Evolutionary conservation across 1,284 basidiomycete genomes (phyloP).

Genomic region (Ceratobasidium sp.): DNA sequence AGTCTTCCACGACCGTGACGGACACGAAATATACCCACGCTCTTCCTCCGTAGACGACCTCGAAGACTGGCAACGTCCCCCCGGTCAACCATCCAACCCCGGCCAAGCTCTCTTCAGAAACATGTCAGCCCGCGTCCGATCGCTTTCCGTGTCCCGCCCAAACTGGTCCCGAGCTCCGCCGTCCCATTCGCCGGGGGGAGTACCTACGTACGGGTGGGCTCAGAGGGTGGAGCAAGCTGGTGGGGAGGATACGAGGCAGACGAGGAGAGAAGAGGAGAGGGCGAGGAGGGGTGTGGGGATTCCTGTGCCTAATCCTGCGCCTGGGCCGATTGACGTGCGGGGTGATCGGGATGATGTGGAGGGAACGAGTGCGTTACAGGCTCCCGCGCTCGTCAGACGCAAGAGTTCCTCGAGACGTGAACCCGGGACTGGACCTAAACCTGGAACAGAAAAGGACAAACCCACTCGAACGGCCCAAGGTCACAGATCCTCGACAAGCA

Average conservation of each 20-base stretch:
- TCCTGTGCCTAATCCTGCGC: conserved; percentile 39
- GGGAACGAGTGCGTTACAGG: conserved; percentile 12
- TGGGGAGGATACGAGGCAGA: conserved; percentile 24
- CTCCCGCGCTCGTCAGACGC: conserved; percentile 19
- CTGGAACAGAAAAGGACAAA: neutral
- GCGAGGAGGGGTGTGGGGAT: conserved; percentile 10
- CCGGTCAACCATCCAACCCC: neutral
- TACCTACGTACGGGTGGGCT: conserved; percentile 25
- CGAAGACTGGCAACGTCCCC: conserved; percentile 37
- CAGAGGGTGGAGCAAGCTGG: conserved; percentile 36
- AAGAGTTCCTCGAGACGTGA: neutral
- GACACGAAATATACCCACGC: conserved; percentile 16
- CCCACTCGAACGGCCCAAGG: neutral
- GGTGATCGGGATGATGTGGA: conserved; percentile 2
- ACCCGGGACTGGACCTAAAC: too few relatives aligned
- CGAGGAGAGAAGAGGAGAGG: conserved; percentile 21
- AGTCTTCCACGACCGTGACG: conserved; percentile 29
- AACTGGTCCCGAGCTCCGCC: conserved; percentile 34
- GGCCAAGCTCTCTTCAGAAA: conserved; percentile 7
- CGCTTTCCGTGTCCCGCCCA: conserved; percentile 13
- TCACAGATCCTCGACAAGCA: conserved; percentile 33
- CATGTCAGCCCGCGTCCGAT: conserved; percentile 22
- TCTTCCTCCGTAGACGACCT: conserved; percentile 12
- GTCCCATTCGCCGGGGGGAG: neutral
- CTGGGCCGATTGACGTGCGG: conserved; percentile 33